A percentile compares a stretch with the other conserved stretches of the same genome.
Evolutionary conservation across 148 eudicot species (phyloP).

Genomic region (Rhododendron griersonianum): DNA sequence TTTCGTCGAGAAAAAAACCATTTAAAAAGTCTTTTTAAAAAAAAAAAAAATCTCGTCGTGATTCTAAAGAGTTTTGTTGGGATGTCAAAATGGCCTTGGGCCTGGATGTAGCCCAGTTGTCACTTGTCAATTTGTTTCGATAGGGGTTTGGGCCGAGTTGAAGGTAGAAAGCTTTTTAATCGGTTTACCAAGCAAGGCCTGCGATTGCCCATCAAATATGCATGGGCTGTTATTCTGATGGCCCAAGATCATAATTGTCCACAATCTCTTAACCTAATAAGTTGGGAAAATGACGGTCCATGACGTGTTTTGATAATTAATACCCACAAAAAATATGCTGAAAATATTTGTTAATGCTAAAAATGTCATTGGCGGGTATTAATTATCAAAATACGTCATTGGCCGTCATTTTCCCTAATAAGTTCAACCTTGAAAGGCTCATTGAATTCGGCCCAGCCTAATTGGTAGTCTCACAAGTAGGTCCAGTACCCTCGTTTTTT

Average conservation of each 20-base stretch:
- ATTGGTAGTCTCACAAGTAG: neutral
- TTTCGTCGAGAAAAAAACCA: too few species aligned
- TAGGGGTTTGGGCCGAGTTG: neutral
- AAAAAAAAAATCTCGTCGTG: too few species aligned
- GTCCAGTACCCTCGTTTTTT: neutral
- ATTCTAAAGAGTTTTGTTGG: neutral
- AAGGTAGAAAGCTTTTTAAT: neutral
- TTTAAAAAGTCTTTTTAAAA: too few species aligned
- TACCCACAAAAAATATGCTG: too few species aligned
- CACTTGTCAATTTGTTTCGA: neutral
- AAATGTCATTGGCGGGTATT: too few species aligned
- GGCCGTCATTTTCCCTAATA: too few species aligned
- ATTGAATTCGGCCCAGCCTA: neutral
- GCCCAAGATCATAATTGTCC: neutral
- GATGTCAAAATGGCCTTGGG: neutral
- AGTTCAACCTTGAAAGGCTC: neutral
- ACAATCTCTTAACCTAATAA: neutral
- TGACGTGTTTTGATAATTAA: too few species aligned
- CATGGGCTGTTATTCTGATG: neutral
- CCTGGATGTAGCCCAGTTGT: neutral
- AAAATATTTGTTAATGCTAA: too few species aligned
- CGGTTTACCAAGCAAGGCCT: neutral
- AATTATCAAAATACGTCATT: too few species aligned
- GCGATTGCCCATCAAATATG: neutral
- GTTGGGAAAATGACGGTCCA: too few species aligned